Conservation (phyloP, 2,329 filamentous ascomycete genomes). For the Sporothrix curviconia region DNA sequence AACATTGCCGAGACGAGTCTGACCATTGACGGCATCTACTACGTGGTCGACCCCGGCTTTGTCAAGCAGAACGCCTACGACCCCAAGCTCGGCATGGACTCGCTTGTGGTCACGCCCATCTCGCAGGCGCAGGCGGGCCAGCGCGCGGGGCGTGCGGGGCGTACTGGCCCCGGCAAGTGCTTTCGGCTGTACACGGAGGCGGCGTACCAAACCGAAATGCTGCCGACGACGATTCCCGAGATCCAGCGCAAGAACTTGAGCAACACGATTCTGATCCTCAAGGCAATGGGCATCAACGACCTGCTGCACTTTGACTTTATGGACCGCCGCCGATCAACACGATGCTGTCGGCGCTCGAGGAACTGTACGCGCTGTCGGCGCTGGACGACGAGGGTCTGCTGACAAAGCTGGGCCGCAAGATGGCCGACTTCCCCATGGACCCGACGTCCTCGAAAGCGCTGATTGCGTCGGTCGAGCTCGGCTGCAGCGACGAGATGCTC, state of each 20-base stretch:
- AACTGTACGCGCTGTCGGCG: conserved; percentile 84
- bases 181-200: conserved; percentile 94
- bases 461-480: conserved; percentile 72
- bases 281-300: conserved; percentile 99
- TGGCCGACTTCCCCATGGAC: conserved; percentile 99
- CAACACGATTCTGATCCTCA: conserved; percentile 92
- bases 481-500: conserved; percentile 89
- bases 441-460: conserved; percentile 85
- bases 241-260: conserved; percentile 93
- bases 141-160: conserved; percentile 81
- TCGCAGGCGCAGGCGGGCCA: conserved; percentile 96
- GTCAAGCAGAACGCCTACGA: conserved; percentile 98
- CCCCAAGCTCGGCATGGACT: conserved; percentile 95
- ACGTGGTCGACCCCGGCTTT: conserved; percentile 93
- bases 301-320: conserved; percentile 97
- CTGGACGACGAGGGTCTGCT: conserved; percentile 92
- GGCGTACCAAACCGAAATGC: conserved; percentile 93
- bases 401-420: conserved; percentile 85
- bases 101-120: conserved; percentile 89
- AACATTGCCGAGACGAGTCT: conserved; percentile 98
- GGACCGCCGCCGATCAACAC: conserved; percentile 96
- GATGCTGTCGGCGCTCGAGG: conserved; percentile 92
- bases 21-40: conserved; percentile 96
- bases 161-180: conserved; percentile 92
- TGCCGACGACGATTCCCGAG: conserved; percentile 91